phyloP scores from a whole-genome alignment of 2,329 filamentous ascomycete genomes.

The Westerdykella aurantiaca region DNA sequence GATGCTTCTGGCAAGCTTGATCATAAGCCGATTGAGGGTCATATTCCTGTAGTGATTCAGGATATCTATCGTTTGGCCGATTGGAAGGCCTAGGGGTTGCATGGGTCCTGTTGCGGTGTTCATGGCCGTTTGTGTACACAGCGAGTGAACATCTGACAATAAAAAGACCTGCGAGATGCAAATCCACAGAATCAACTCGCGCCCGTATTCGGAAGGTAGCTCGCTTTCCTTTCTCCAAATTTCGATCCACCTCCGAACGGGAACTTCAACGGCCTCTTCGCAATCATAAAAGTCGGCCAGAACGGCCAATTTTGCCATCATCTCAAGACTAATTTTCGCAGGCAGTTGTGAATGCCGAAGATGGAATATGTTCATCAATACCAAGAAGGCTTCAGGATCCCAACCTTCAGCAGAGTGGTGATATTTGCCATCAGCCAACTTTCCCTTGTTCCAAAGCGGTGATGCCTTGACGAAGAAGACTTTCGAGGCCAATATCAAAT shows the following conservation, averaged over 20 bases:
- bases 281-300: conserved; percentile 43
- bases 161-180: conserved; percentile 16
- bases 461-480: neutral
- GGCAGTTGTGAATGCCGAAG: conserved; percentile 40
- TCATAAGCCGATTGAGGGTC: too few species aligned
- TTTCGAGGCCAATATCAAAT: conserved; percentile 7
- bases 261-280: conserved; percentile 40
- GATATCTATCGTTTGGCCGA: neutral
- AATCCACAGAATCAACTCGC: conserved; percentile 23
- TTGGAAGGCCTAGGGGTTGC: conserved; percentile 2
- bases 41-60: too few species aligned
- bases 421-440: conserved; percentile 7
- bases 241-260: conserved; percentile 41
- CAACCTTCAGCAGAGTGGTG: conserved; percentile 11
- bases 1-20: too few species aligned
- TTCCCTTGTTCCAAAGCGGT: neutral
- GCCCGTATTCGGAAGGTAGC: conserved; percentile 7
- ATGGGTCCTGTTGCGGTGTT: neutral
- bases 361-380: conserved; percentile 46
- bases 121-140: neutral
- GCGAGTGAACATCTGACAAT: conserved; percentile 6
- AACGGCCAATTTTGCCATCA: conserved; percentile 42
- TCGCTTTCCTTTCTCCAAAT: conserved; percentile 4
- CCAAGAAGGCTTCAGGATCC: conserved; percentile 38
- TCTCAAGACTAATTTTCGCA: conserved; percentile 34